These are phyloP conservation scores for Elsinoe ampelina DNA, from an alignment of 2,329 filamentous ascomycete species.

Conservation along the genomic window DNA sequence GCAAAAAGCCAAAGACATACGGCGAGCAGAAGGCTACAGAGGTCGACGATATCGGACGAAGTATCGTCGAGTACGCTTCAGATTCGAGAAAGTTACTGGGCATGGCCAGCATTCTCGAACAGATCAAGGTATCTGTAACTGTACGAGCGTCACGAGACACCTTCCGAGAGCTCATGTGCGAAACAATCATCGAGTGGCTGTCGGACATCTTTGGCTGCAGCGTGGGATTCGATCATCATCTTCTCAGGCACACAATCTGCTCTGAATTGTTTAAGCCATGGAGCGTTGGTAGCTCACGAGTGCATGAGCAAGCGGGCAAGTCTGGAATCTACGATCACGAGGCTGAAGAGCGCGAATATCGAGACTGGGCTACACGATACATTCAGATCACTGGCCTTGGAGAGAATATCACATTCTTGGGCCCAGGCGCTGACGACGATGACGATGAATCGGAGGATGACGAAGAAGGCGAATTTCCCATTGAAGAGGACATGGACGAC, in stretches of 20 bases:
- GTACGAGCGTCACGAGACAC: slow-evolving; percentile 89
- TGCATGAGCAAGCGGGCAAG: slow-evolving; percentile 66
- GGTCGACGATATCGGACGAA: slow-evolving; percentile 79
- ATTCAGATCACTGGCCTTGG: slow-evolving; percentile 12
- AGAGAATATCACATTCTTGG: neutral
- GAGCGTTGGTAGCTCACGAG: slow-evolving; percentile 75
- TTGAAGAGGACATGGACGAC: slow-evolving; percentile 36
- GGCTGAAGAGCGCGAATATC: slow-evolving; percentile 44
- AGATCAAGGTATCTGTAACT: slow-evolving; percentile 92
- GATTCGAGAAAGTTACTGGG: slow-evolving; percentile 64
- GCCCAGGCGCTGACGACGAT: slow-evolving; percentile 20
- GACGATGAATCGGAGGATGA: slow-evolving; percentile 34
- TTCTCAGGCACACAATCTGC: slow-evolving; percentile 74
- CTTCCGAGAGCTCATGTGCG: slow-evolving; percentile 96
- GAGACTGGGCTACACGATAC: neutral
- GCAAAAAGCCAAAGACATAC: slow-evolving; percentile 59
- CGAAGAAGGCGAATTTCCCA: slow-evolving; percentile 33
- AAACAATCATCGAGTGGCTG: slow-evolving; percentile 94
- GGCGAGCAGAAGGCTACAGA: slow-evolving; percentile 72
- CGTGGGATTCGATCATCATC: slow-evolving; percentile 67
- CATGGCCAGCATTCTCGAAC: slow-evolving; percentile 80
- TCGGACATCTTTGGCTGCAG: slow-evolving; percentile 84
- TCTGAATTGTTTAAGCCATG: slow-evolving; percentile 85
- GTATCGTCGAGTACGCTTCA: slow-evolving; percentile 66
- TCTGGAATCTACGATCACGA: slow-evolving; percentile 77